Base-by-base conservation (phyloP, 768 basidiomycete species). In the Coprinopsis sp. region DNA sequence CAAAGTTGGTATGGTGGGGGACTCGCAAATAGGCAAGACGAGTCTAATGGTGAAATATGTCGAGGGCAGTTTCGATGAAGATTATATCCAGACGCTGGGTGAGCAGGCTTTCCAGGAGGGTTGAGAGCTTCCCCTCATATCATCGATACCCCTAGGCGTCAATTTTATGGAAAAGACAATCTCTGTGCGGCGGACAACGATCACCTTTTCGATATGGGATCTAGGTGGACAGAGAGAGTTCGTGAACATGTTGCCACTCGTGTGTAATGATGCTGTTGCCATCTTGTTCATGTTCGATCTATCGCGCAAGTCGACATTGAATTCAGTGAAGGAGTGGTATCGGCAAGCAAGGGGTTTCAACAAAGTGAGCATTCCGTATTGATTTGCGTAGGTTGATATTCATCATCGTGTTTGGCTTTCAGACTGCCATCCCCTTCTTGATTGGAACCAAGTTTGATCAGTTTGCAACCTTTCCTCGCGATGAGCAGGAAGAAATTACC, bases 131-230 rank as follows among this genome's bases (percentile, higher is more conserved):
- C 16, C 38, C 19, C 41, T 36, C 21, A 24, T 33, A 19, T n/a
- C 42, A 3, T 33, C 42, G 14, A 21, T 47, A 27, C 55, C 30
- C 30, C 27, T 8, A 73, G 91, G 95, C 74, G 93, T 97, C 72
- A 97, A 97, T 69, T 98, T 98, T 68, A 98, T 98, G 96, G 95
- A 99, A 75, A 99, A 99, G 77, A 96, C 95, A 13, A 97, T 99
- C 59, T 88, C 90, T 46, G 95, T 99, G 56, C 84, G 96, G 56
- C 86, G 94, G 66, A 98, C 96, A 49, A 96, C 95, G 46, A 98
- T 99, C 67, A 97, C 95, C 2, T 98, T 99, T 72, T 97, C 94
- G 54, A 96, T 98, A 67, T 99, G 96, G 94, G 93, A 96, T 74
- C 72, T 96, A 47, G 93, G 93, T 54, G 93, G 91, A 38, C 95